Conservation (phyloP, 192 early-diverging fungal genomes). For the Piromyces finnis region DNA sequence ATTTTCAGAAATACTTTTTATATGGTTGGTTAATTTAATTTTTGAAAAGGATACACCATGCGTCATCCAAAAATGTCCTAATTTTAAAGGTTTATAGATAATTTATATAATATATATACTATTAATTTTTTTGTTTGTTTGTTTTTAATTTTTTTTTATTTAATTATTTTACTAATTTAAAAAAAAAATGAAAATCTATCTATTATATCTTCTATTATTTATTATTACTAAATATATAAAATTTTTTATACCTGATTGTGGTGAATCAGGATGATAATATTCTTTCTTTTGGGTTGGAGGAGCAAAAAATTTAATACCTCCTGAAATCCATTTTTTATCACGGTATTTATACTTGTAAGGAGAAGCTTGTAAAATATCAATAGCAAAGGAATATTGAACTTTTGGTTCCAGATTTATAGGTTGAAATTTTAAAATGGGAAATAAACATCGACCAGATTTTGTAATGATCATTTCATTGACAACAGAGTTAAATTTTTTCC, state of each 20-base stretch:
- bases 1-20: not conserved
- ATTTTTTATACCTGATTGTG: slow-evolving; percentile 13
- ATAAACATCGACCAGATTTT: slow-evolving; percentile 30
- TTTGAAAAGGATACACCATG: slow-evolving; percentile 19
- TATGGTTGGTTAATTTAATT: slow-evolving; percentile 25
- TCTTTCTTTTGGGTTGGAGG: slow-evolving; percentile 1
- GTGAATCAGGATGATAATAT: slow-evolving; percentile 8
- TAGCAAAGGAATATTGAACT: slow-evolving; percentile 10
- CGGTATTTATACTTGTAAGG: slow-evolving; percentile 11
- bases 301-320: not conserved
- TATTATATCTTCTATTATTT: too few relatives aligned
- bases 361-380: slow-evolving; percentile 19
- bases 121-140: too few relatives aligned
- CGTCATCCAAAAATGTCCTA: slow-evolving; percentile 17
- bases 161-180: too few relatives aligned
- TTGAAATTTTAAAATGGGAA: slow-evolving; percentile 21
- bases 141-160: too few relatives aligned
- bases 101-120: too few relatives aligned
- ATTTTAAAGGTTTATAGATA: too few relatives aligned
- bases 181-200: too few relatives aligned
- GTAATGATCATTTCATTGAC: slow-evolving; percentile 45
- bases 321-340: not conserved
- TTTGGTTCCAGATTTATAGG: slow-evolving; percentile 17
- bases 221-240: too few relatives aligned
- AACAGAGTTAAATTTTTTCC: slow-evolving; percentile 14